A percentile compares a stretch with the other conserved stretches of the same genome.
These are phyloP conservation scores for Raphanus hybrid DNA, from an alignment of 441 rosid species.

Conservation along the genomic window DNA sequence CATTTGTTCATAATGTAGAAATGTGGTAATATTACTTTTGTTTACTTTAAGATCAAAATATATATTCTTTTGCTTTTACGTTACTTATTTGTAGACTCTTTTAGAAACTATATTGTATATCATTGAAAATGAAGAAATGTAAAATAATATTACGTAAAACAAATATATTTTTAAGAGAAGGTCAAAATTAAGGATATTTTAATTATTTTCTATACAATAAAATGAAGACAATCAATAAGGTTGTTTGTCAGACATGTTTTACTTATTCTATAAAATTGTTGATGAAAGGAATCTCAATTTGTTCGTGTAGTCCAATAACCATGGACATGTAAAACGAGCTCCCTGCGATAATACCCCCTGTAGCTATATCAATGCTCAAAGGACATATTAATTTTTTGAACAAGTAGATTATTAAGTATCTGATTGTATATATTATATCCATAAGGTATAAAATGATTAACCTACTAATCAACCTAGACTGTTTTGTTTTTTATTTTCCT, in stretches of 20 bases:
- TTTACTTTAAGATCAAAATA: neutral
- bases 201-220: no score
- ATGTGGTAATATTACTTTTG: neutral
- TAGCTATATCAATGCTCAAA: neutral
- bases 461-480: slow-evolving; percentile 1
- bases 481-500: slow-evolving; percentile 29
- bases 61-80: neutral
- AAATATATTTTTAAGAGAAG: neutral
- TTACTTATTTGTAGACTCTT: neutral
- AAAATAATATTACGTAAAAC: neutral
- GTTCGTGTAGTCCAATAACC: neutral
- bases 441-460: no score
- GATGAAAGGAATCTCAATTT: neutral
- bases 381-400: neutral
- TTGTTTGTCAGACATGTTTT: neutral
- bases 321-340: no score
- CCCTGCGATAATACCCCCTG: neutral
- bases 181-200: no score
- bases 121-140: neutral
- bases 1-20: neutral
- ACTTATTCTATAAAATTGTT: no score
- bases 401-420: neutral
- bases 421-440: no score
- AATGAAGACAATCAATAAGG: neutral
- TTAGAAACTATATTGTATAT: neutral